Percentiles rank a stretch among this genome's conserved stretches.
These are phyloP conservation scores for Thelonectria blattea DNA, from an alignment of 2,329 filamentous ascomycete genomes.

Conservation along the genomic window DNA sequence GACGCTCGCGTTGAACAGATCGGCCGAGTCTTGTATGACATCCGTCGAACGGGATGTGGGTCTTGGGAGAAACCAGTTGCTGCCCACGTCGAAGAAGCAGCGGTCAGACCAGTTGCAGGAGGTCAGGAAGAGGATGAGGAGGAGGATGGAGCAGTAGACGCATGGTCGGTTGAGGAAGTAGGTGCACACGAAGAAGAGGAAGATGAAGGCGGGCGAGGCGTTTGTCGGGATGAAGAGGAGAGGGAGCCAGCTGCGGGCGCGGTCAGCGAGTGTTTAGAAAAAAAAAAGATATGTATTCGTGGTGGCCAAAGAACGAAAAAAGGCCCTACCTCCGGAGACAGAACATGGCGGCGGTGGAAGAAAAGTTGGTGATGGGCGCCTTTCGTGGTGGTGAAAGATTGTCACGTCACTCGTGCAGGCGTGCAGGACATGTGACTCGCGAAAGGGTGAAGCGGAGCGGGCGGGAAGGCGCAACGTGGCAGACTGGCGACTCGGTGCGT, in stretches of 20 bases:
- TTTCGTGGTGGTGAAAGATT: constrained; percentile 7
- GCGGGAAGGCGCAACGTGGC: background rate
- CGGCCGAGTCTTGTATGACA: constrained; percentile 34
- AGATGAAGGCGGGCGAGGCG: constrained; percentile 82
- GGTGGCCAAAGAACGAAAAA: constrained; percentile 24
- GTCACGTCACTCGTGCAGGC: constrained; percentile 21
- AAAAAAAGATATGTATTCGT: too few relatives aligned
- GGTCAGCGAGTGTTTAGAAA: constrained; percentile 14
- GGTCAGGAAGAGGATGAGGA: constrained; percentile 92
- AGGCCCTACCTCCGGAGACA: constrained; percentile 62
- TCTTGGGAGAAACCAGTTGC: constrained; percentile 93
- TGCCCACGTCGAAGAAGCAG: constrained; percentile 90
- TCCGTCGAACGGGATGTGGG: constrained; percentile 43
- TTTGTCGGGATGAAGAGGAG: constrained; percentile 89
- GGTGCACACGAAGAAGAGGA: constrained; percentile 89
- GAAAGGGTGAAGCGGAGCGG: background rate
- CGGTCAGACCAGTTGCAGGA: constrained; percentile 88
- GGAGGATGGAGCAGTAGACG: constrained; percentile 95
- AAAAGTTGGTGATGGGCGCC: constrained; percentile 21
- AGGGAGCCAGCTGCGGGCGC: constrained; percentile 72
- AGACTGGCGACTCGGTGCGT: background rate
- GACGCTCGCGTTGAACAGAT: constrained; percentile 56
- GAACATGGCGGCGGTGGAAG: constrained; percentile 55
- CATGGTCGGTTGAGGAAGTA: constrained; percentile 97
- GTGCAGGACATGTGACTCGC: constrained; percentile 15